Evolutionary conservation across 2,329 filamentous ascomycete species (phyloP).

Genomic region (Epichloe baconii): DNA sequence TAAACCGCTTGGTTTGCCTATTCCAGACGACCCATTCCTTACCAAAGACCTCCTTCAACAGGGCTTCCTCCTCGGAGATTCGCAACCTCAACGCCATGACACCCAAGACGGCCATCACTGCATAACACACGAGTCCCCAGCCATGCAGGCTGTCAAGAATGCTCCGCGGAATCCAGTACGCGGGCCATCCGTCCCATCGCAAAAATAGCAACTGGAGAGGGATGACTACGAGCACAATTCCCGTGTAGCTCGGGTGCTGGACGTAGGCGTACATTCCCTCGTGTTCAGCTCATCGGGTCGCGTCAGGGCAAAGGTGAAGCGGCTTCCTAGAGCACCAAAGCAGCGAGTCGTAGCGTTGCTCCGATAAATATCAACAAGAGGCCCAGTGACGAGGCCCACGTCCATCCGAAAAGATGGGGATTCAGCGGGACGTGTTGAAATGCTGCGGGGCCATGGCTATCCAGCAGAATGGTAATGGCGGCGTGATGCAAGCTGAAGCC

Average conservation of each 20-base stretch:
- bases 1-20: constrained; percentile 31
- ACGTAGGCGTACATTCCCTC: constrained; percentile 32
- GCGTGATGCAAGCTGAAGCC: not conserved
- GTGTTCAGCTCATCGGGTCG: constrained; percentile 32
- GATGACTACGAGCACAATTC: constrained; percentile 21
- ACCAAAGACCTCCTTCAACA: constrained; percentile 34
- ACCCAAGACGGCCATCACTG: not conserved
- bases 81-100: constrained; percentile 12
- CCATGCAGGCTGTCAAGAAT: constrained; percentile 5
- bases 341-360: constrained; percentile 19
- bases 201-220: constrained; percentile 20
- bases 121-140: constrained; percentile 1
- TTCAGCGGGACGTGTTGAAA: constrained; percentile 11
- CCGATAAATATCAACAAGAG: constrained; percentile 18
- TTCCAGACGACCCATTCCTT: constrained; percentile 36
- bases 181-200: constrained; percentile 24
- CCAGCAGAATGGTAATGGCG: not conserved
- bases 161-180: constrained; percentile 24
- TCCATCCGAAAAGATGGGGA: constrained; percentile 19
- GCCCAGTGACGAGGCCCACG: constrained; percentile 15
- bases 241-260: constrained; percentile 41
- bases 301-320: constrained; percentile 40
- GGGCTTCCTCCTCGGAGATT: constrained; percentile 35
- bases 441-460: not conserved
- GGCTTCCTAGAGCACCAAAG: constrained; percentile 30